phyloP scores from a whole-genome alignment of 208 protist genomes.

The Leishmania arabica region DNA sequence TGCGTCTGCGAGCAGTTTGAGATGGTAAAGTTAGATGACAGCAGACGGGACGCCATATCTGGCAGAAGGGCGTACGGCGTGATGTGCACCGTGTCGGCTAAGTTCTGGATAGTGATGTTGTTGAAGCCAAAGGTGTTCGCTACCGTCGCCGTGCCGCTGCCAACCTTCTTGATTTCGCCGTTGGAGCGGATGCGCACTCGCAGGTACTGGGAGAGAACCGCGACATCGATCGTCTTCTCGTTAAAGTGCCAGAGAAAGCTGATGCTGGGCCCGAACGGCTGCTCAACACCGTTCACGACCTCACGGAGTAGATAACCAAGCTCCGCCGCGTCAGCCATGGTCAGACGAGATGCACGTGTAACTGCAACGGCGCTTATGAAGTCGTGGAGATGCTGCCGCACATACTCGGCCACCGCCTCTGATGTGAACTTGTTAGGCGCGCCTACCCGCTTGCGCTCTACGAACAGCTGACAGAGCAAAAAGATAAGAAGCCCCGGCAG shows the following conservation, averaged over 20 bases:
- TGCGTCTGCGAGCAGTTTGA: constrained; percentile 68
- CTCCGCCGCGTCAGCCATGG: constrained; percentile 74
- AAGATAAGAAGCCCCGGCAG: constrained; percentile 84
- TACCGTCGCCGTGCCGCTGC: constrained; percentile 2
- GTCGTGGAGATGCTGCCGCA: constrained; percentile 85
- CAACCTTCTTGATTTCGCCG: constrained; percentile 44
- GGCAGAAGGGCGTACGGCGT: constrained; percentile 50
- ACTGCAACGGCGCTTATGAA: constrained; percentile 80
- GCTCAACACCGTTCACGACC: constrained; percentile 85
- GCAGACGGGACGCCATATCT: constrained; percentile 35
- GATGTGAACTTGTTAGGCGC: constrained; percentile 42
- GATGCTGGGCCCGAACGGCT: constrained; percentile 84
- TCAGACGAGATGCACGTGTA: constrained; percentile 70
- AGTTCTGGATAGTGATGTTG: constrained; percentile 59
- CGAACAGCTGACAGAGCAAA: constrained; percentile 79
- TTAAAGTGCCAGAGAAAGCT: constrained; percentile 80
- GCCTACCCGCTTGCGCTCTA: constrained; percentile 63
- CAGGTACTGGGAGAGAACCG: constrained; percentile 88
- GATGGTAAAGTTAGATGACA: constrained; percentile 77
- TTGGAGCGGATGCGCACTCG: constrained; percentile 76
- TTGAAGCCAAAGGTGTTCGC: constrained; percentile 49
- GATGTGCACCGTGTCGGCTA: constrained; percentile 64
- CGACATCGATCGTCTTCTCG: constrained; percentile 85
- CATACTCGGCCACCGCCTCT: constrained; percentile 58
- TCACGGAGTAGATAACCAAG: constrained; percentile 84